Evolutionary conservation across 2,329 filamentous ascomycete species (phyloP), one percentile per base, ranked within the genome.

Genomic region (Cladophialophora exuberans): DNA sequence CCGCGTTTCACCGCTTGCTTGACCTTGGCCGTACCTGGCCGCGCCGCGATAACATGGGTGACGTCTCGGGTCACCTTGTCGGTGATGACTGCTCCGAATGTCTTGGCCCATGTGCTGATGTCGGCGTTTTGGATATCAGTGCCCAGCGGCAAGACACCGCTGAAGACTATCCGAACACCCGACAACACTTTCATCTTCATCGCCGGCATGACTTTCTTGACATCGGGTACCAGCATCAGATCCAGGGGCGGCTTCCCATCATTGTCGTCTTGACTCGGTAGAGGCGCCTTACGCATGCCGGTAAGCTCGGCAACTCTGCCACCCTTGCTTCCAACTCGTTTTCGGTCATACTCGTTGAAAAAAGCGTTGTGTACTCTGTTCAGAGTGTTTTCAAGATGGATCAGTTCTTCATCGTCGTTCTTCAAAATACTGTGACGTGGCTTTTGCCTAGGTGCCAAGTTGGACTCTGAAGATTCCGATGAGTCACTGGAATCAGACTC

Each of bases 11-110:
- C 86, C 0, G 94, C 94, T 70, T 92, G 87, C 43, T 89, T 87
- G 38, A 97, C 90, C 73, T 99, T 99, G 49, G 90, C 87, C 0
- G 94, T 97, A 18, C 92, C 85, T 26, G 88, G 88, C 20, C 77
- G 73, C 2, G 76, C 77, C 20, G 79, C 78, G 43, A 81, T 73
- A 7, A 81, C 69, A 58, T 81, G 79, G 1, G 79, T 81, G 3
- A 78, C 79, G 45, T 68, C 71, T 18, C 69, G 66, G 30, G 69
- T 73, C 30, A 81, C 73, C 31, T 74, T 74, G 9, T 74, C 69
- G n/a, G 72, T 69, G 43, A 81, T 73, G 18, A 67, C 67, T 3
- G 90, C 93, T 17, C 94, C 94, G 67, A 97, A 97, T 65, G 83
- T 89, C 67, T 85, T 86, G 2, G 91, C 88, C 79, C 95, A 96